Base-by-base conservation (phyloP, 106 monocot genomes). In the Dendrobium huoshanense region DNA sequence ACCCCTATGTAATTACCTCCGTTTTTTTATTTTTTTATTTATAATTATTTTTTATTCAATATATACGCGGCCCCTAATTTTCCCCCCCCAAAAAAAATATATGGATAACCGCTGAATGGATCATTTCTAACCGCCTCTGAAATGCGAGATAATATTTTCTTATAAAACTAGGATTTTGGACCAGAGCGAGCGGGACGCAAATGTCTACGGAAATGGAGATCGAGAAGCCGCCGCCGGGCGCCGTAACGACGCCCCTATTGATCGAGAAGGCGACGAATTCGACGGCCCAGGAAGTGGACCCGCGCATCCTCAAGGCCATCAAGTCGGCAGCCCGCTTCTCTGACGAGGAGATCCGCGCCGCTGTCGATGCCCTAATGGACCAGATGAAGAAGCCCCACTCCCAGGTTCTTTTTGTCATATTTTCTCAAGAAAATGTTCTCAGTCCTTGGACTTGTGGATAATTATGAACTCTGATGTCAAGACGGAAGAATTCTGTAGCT, bases 301-400 rank as follows among this genome's bases (percentile, higher is more conserved):
- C 90, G 2, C 79, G 87, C 47, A 87, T 94, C 78, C 86, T 96
- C 78, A 86, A 77, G 77, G 90, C 89, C 24, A 96, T 96, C 78
- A 96, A 96, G 56, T 81, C 75, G 80, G 77, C 94, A 27, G 92
- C 85, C 77, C 90, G 92, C 5, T 84, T 88, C 77, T 92, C 92
- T 18, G 92, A 94, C 61, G 78, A 55, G 33, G 78, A 55, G 40
- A 59, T 59, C 58, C 13, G 6, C 58, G 79, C 79, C 76, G 86
- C 96, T 65, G 90, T 77, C 31, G 59, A 77, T 18, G 42, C 79
- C 55, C 86, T 97, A 56, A 89, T 97, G 89, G 73, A 83, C 59
- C 89, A 88, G 64, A 94, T 97, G 90, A 90, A 85, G 85, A 92
- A 86, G 82, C 85, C 87, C 7, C 96, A 97, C 80, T 87, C 94